These are phyloP conservation scores for Phytophthora ramorum DNA, from an alignment of 352 stramenopile species.

Conservation along the genomic window DNA sequence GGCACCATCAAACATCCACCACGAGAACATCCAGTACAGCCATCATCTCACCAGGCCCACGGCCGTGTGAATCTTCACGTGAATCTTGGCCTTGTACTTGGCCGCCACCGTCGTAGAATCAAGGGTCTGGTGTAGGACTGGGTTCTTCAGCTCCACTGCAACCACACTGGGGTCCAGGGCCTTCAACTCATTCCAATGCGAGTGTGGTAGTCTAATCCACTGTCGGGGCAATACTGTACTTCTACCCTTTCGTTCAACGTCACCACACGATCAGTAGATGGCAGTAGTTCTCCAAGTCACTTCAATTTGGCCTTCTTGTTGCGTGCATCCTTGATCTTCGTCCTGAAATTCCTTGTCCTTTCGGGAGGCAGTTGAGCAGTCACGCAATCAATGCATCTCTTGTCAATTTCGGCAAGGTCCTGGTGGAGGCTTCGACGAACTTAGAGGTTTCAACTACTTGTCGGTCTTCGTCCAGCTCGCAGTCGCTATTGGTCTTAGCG, in stretches of 20 bases:
- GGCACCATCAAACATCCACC: constrained; percentile 10
- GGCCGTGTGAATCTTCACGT: constrained; percentile 18
- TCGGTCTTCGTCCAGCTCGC: not conserved
- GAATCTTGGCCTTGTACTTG: constrained; percentile 3
- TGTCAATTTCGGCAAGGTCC: constrained; percentile 13
- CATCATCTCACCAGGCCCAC: constrained; percentile 5
- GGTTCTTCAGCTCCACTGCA: not conserved
- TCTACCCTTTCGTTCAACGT: not conserved
- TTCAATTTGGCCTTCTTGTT: not conserved
- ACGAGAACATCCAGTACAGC: not conserved
- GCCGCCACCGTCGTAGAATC: constrained; percentile 3
- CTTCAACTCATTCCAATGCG: constrained; percentile 6
- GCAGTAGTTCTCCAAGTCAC: not conserved
- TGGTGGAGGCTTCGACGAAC: not conserved
- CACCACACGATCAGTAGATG: not conserved
- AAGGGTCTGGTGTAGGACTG: constrained; percentile 9
- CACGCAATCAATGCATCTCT: constrained; percentile 14
- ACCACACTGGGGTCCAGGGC: not conserved
- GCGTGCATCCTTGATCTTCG: not conserved
- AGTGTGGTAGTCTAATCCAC: not conserved
- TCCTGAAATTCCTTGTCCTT: not conserved
- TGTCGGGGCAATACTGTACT: not conserved
- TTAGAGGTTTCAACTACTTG: not conserved
- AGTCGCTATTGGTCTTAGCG: not conserved
- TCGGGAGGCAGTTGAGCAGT: not conserved